Evolutionary conservation across 140 eudicot species (phyloP).

Genomic region (Ambrosia hybrid): DNA sequence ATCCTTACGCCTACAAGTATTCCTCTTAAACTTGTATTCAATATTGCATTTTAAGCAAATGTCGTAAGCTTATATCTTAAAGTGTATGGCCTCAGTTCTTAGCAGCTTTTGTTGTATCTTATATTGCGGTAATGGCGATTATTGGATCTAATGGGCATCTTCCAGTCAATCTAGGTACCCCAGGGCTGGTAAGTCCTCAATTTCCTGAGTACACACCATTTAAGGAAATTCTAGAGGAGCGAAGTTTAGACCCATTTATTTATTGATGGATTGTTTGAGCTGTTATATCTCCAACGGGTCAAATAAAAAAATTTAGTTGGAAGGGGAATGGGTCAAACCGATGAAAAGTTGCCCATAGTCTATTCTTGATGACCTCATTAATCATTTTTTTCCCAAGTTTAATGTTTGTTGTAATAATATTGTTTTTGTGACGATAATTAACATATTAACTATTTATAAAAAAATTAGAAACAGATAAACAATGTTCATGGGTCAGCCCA

Average conservation of each 20-base stretch:
- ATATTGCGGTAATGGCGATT: slow-evolving; percentile 86
- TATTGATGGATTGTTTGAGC: neutral
- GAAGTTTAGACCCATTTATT: neutral
- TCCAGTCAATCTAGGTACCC: slow-evolving; percentile 74
- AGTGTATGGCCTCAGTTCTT: slow-evolving; percentile 50
- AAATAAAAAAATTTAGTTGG: neutral
- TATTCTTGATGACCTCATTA: neutral
- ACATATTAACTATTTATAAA: neutral
- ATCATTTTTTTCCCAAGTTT: neutral
- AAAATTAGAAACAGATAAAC: neutral
- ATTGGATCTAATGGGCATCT: slow-evolving; percentile 71
- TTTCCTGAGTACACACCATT: neutral
- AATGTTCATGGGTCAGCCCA: neutral
- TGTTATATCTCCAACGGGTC: neutral
- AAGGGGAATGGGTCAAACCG: neutral
- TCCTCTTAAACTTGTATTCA: slow-evolving; percentile 1
- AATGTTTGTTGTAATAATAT: neutral
- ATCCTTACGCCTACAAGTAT: slow-evolving; percentile 93
- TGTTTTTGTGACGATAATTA: neutral
- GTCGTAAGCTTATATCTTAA: neutral
- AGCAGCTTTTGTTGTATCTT: slow-evolving; percentile 89
- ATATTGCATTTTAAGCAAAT: neutral
- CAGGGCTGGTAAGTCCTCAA: slow-evolving; percentile 74
- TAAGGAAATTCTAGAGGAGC: neutral
- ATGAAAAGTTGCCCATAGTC: neutral